phyloP scores from a whole-genome alignment of 2,329 filamentous ascomycete species.

The Pestalotiopsis sp. region DNA sequence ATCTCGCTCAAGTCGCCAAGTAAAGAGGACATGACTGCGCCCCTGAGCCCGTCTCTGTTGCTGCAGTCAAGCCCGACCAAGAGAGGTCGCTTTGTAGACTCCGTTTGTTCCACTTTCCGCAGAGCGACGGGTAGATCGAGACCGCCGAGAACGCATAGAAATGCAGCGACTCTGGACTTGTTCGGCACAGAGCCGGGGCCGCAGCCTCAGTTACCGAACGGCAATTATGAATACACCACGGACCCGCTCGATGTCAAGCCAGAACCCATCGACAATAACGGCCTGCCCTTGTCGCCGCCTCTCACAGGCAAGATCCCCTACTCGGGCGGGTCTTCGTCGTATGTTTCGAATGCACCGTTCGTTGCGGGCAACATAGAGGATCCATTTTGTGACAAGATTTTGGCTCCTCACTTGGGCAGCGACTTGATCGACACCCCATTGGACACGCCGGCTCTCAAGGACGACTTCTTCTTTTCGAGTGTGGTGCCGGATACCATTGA shows the following conservation, averaged over 20 bases:
- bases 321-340: constrained; percentile 16
- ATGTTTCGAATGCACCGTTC: constrained; percentile 24
- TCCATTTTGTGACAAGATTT: constrained; percentile 28
- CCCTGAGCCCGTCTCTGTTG: constrained; percentile 28
- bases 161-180: background rate
- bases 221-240: constrained; percentile 1
- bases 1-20: constrained; percentile 43
- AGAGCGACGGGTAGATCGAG: constrained; percentile 27
- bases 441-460: constrained; percentile 25
- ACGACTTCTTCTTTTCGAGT: constrained; percentile 25
- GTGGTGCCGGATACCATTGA: constrained; percentile 18
- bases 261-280: constrained; percentile 24
- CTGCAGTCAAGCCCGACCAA: constrained; percentile 31
- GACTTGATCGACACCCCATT: constrained; percentile 22
- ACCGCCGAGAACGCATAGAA: constrained; percentile 14
- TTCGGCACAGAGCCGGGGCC: background rate
- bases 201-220: background rate
- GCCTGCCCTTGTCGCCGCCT: constrained; percentile 32
- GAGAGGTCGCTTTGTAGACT: constrained; percentile 29
- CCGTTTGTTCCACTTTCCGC: constrained; percentile 30
- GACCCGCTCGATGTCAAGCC: constrained; percentile 17
- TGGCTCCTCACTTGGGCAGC: constrained; percentile 18
- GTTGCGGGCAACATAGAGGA: constrained; percentile 33
- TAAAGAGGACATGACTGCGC: constrained; percentile 25
- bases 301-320: constrained; percentile 29